phyloP scores from a whole-genome alignment of 257 asterid genomes.

The Forsythia suspensa region DNA sequence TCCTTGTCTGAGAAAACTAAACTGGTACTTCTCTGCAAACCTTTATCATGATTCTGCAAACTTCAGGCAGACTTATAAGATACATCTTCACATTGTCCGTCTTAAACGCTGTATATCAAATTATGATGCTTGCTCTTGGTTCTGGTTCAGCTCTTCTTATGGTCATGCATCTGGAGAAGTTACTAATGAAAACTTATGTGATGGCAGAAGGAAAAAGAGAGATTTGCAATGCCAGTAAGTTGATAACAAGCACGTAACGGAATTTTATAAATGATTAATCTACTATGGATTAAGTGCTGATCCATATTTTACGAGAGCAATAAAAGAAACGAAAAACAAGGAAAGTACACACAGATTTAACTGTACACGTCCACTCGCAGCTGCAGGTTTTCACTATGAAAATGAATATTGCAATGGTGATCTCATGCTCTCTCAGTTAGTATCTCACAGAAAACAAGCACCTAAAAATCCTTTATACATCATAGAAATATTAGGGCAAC shows the following conservation, averaged over 20 bases:
- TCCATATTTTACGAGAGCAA: background rate
- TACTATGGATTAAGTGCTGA: background rate
- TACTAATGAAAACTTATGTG: background rate
- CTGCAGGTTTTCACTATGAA: background rate
- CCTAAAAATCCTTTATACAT: background rate
- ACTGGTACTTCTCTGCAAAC: background rate
- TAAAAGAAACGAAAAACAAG: background rate
- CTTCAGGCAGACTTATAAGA: background rate
- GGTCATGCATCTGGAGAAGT: background rate
- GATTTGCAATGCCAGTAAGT: background rate
- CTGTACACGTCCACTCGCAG: background rate
- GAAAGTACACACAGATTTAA: background rate
- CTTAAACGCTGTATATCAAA: background rate
- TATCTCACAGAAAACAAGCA: background rate
- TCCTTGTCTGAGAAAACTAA: background rate
- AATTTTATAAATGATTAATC: background rate
- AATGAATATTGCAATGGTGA: background rate
- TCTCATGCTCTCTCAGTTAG: background rate
- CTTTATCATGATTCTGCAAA: background rate
- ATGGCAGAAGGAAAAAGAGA: background rate
- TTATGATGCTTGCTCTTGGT: background rate
- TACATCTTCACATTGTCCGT: background rate
- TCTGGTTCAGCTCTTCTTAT: background rate
- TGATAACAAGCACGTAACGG: background rate
- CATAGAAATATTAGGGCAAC: background rate